Percentiles rank a stretch among this genome's conserved stretches.
These are phyloP conservation scores for Penicillium sp. DNA, from an alignment of 2,329 filamentous ascomycete species.

Conservation along the genomic window DNA sequence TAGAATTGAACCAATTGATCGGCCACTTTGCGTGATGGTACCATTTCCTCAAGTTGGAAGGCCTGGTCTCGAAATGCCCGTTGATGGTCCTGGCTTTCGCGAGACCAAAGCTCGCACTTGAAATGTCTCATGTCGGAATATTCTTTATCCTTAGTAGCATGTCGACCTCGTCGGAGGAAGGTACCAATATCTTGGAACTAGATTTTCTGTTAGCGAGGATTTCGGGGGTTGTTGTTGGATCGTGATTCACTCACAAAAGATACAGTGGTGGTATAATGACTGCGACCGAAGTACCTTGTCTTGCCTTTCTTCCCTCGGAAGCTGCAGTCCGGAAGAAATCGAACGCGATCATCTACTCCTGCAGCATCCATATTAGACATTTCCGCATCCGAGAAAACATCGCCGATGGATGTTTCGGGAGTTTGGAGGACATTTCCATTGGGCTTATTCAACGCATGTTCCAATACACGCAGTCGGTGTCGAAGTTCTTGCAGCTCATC, in stretches of 20 bases:
- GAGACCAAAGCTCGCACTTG: conserved; percentile 29
- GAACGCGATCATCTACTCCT: conserved; percentile 28
- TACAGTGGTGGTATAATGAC: conserved; percentile 31
- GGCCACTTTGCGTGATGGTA: conserved; percentile 49
- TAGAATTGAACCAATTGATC: conserved; percentile 57
- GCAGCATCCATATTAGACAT: conserved; percentile 13
- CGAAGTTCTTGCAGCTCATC: conserved; percentile 35
- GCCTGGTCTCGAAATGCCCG: conserved; percentile 31
- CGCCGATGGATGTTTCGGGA: conserved; percentile 25
- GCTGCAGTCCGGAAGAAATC: conserved; percentile 26
- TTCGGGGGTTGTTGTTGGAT: background rate
- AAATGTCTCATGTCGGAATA: conserved; percentile 30
- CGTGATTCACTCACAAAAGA: conserved; percentile 29
- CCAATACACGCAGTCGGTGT: conserved; percentile 27
- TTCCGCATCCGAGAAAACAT: conserved; percentile 14
- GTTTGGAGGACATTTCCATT: conserved; percentile 22
- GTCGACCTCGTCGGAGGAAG: conserved; percentile 24
- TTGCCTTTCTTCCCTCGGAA: conserved; percentile 34
- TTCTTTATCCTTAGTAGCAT: conserved; percentile 22
- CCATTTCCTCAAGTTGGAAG: conserved; percentile 31
- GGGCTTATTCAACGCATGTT: conserved; percentile 26
- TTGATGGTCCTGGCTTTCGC: conserved; percentile 31
- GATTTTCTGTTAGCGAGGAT: background rate
- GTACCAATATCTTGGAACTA: conserved; percentile 32
- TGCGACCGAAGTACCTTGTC: conserved; percentile 33